Evolutionary conservation across 2,329 filamentous ascomycete genomes (phyloP), one percentile per base, ranked within the genome.

Genomic region (Arthrobotrys entomopaga): DNA sequence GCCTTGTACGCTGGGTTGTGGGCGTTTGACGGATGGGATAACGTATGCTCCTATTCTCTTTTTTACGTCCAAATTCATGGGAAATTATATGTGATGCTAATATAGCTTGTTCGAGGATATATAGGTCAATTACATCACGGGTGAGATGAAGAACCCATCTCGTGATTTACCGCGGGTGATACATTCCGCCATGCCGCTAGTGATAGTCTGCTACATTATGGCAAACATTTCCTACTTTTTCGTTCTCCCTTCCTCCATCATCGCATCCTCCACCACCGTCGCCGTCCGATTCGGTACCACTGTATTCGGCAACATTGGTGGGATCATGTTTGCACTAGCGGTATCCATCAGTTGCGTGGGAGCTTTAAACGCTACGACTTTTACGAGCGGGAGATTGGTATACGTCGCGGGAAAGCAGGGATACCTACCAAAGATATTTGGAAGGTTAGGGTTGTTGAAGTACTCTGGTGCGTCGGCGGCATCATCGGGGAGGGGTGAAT

Each of bases 21-120:
- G 95, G 95, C 95, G 0, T 99, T 95, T 82, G 95, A 99, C 80
- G 95, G 95, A 29, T 99, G 95, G 95, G 95, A 99, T 81, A 99
- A 99, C 81, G 92, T 95, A 83, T 83, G 90, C 85, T 38, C 22
- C 2, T 53, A n/a, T n/a, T n/a, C n/a, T n/a, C n/a, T n/a, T n/a
- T n/a, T n/a, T n/a, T n/a, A n/a, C n/a, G n/a, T n/a, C n/a, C n/a
- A n/a, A n/a, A n/a, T n/a, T n/a, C n/a, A n/a, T n/a, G n/a, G n/a
- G n/a, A n/a, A n/a, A n/a, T n/a, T 29, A 13, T 61, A 50, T 19
- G n/a, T 3, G 5, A 34, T 16, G 20, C 38, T 60, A 60, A 60
- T 10, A n/a, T n/a, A n/a, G 26, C 11, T 20, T 24, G 11, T 20
- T 19, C n/a, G 3, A 20, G 7, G 65, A 71, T 70, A 78, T 78